Percentiles rank a stretch among this genome's conserved stretches.
phyloP scores from a whole-genome alignment of 495 filamentous ascomycete species.

The Penicillium alfredii region DNA sequence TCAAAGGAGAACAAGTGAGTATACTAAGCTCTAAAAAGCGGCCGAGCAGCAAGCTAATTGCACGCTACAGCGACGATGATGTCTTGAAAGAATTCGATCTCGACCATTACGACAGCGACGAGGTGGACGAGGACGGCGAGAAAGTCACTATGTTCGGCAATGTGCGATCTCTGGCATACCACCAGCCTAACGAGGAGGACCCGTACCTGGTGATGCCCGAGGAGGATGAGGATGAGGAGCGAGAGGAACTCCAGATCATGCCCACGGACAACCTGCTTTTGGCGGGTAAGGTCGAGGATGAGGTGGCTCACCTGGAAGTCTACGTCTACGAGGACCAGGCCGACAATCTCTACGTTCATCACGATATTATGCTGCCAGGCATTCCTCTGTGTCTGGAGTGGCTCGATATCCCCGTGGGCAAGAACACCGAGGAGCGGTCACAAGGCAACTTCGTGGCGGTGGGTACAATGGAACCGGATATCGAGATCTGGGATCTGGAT shows the following conservation, averaged over 20 bases:
- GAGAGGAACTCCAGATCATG: conserved; percentile 90
- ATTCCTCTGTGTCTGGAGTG: conserved; percentile 95
- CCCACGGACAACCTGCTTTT: conserved; percentile 88
- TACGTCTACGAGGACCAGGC: conserved; percentile 94
- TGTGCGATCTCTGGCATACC: conserved; percentile 84
- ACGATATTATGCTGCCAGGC: conserved; percentile 98
- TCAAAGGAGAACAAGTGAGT: conserved; percentile 16
- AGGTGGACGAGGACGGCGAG: conserved; percentile 58
- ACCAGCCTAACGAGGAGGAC: conserved; percentile 86
- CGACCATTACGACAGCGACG: conserved; percentile 87
- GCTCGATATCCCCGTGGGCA: conserved; percentile 81
- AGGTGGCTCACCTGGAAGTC: conserved; percentile 91
- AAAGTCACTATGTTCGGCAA: conserved; percentile 92
- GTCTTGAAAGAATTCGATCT: conserved; percentile 93
- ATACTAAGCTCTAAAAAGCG: conserved; percentile 6
- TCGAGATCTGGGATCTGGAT: conserved; percentile 97
- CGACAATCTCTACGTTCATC: conserved; percentile 97
- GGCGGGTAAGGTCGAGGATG: conserved; percentile 90
- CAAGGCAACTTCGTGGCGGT: conserved; percentile 85
- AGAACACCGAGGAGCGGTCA: conserved; percentile 48
- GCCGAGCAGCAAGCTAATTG: conserved; percentile 20
- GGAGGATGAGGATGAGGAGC: conserved; percentile 76
- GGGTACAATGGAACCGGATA: conserved; percentile 96
- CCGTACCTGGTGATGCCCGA: conserved; percentile 85
- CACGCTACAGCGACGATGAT: conserved; percentile 58